Percentiles rank a stretch among this genome's conserved stretches.
Conservation (phyloP, 768 basidiomycete genomes). For the Paxillus rubicundulus region DNA sequence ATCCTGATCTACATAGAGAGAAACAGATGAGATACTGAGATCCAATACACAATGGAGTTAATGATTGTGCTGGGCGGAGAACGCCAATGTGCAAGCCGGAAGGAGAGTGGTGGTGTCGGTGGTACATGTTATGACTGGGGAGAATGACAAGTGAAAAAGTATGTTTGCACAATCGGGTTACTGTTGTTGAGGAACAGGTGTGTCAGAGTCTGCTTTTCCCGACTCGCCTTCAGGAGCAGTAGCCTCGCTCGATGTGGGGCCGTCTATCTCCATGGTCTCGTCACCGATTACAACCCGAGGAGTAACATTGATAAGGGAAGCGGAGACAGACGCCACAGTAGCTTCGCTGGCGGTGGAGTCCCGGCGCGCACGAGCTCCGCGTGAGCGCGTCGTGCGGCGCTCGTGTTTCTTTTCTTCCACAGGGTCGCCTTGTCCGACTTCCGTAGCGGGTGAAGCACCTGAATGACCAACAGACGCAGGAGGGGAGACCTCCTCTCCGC, state of each 20-base stretch:
- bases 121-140: not conserved
- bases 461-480: conserved; percentile 31
- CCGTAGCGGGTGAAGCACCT: conserved; percentile 20
- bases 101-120: conserved; percentile 1
- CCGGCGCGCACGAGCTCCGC: conserved; percentile 39
- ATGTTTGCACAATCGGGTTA: not conserved
- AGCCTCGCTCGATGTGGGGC: not conserved
- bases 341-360: conserved; percentile 56
- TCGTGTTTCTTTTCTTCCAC: conserved; percentile 29
- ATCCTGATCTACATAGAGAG: too few relatives aligned
- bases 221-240: conserved; percentile 1
- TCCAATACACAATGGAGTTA: too few relatives aligned
- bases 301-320: conserved; percentile 22
- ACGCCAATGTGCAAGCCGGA: not conserved
- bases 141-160: not conserved
- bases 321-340: conserved; percentile 35
- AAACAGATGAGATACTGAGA: too few relatives aligned
- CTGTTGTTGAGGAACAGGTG: not conserved
- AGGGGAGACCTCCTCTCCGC: conserved; percentile 43
- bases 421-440: conserved; percentile 12
- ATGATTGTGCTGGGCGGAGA: too few relatives aligned
- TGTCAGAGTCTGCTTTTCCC: conserved; percentile 1
- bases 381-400: conserved; percentile 49
- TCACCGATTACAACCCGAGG: conserved; percentile 12
- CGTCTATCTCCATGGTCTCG: conserved; percentile 17